Evolutionary conservation across 2,329 filamentous ascomycete species (phyloP).

Genomic region (Chrysoporthe austroafricana): DNA sequence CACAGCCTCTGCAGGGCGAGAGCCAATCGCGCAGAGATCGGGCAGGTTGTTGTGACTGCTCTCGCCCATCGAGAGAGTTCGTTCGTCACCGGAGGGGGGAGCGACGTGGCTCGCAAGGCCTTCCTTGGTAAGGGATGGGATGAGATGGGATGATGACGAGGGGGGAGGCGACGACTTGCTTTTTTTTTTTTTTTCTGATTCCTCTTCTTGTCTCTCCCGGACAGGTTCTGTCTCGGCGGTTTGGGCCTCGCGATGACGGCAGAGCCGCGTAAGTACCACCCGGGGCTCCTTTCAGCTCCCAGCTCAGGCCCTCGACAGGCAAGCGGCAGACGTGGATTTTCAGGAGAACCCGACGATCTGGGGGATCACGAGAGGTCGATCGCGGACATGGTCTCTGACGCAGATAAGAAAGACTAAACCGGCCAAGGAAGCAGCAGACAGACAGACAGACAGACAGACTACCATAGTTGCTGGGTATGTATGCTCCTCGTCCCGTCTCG

Average conservation of each 20-base stretch:
- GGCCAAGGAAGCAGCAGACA: background rate
- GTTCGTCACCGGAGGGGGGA: too few species aligned
- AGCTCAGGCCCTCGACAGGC: too few species aligned
- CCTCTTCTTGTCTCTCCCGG: background rate
- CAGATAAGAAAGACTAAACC: background rate
- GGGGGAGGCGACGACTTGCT: background rate
- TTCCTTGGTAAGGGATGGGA: background rate
- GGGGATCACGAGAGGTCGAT: background rate
- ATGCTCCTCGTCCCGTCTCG: too few species aligned
- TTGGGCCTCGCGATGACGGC: too few species aligned
- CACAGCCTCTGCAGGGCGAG: conserved; percentile 1
- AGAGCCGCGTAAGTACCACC: too few species aligned
- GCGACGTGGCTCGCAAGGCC: background rate
- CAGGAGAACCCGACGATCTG: conserved; percentile 6
- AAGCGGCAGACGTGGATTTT: background rate
- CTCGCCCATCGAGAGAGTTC: too few species aligned
- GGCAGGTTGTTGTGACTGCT: background rate
- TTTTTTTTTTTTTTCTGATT: background rate
- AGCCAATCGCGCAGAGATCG: background rate
- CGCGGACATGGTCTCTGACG: background rate
- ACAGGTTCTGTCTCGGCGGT: background rate
- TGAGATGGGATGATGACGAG: background rate
- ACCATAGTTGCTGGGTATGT: too few species aligned
- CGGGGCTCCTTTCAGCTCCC: too few species aligned
- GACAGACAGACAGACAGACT: too few species aligned